Percentiles rank a stretch among this genome's conserved stretches.
Conservation (phyloP, 2,329 filamentous ascomycete genomes). For the Cladophialophora immunda region DNA sequence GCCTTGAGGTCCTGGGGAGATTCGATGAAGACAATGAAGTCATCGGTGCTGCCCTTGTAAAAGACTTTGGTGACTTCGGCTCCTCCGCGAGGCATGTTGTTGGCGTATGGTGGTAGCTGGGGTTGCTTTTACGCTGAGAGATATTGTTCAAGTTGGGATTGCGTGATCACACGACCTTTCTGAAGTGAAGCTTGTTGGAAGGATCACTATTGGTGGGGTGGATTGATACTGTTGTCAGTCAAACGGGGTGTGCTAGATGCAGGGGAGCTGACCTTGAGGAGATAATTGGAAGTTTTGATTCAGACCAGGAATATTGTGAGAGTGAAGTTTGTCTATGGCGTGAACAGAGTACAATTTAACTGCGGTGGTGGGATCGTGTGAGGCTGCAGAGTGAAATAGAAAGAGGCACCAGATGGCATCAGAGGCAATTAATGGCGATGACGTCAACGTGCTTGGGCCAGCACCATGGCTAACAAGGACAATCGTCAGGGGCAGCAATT, state of each 20-base stretch:
- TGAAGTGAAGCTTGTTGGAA: not conserved
- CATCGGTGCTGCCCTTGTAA: conserved; percentile 78
- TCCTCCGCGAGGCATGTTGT: conserved; percentile 75
- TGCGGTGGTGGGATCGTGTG: conserved; percentile 7
- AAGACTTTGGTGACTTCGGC: conserved; percentile 78
- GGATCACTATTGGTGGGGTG: not conserved
- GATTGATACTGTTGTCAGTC: not conserved
- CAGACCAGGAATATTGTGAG: not conserved
- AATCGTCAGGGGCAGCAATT: conserved; percentile 23
- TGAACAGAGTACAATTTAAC: conserved; percentile 5
- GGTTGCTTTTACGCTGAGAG: not conserved
- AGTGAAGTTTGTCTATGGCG: not conserved
- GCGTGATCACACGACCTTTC: conserved; percentile 20
- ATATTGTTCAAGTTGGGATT: not conserved
- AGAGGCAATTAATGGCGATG: conserved; percentile 2
- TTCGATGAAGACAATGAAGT: conserved; percentile 74
- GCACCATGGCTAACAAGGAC: not conserved
- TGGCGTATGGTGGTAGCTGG: not conserved
- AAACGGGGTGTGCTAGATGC: not conserved
- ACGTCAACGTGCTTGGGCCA: conserved; percentile 16
- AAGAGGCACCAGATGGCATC: conserved; percentile 11
- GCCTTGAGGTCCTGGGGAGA: conserved; percentile 72
- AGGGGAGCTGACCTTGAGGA: not conserved
- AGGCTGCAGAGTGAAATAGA: conserved; percentile 6
- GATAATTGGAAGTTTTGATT: not conserved